Conservation (phyloP, 352 stramenopile genomes). For the Phytopythium cucurbitacearum region DNA sequence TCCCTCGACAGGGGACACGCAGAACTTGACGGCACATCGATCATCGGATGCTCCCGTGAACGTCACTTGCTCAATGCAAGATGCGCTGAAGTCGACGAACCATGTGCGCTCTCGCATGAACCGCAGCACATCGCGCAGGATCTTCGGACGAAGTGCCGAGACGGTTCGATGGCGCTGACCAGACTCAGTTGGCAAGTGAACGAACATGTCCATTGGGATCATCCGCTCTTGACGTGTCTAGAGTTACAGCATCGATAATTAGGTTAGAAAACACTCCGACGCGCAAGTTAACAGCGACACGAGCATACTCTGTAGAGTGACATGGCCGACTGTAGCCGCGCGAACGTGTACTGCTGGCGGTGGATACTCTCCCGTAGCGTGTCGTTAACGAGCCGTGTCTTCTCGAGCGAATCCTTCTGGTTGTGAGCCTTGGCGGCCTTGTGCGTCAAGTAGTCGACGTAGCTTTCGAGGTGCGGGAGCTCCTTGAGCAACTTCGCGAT, state of each 20-base stretch:
- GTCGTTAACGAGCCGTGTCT: conserved; percentile 27
- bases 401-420: conserved; percentile 23
- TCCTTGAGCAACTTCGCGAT: conserved; percentile 19
- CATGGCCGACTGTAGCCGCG: conserved; percentile 18
- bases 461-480: conserved; percentile 19
- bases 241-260: not conserved
- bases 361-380: conserved; percentile 16
- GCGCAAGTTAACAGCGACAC: not conserved
- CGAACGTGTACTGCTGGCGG: conserved; percentile 17
- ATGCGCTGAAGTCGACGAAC: conserved; percentile 17
- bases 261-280: not conserved
- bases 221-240: conserved; percentile 20
- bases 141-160: conserved; percentile 4
- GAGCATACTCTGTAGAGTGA: conserved; percentile 13
- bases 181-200: conserved; percentile 13
- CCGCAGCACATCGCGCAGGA: conserved; percentile 16
- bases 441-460: conserved; percentile 31
- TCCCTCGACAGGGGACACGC: conserved; percentile 19
- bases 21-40: conserved; percentile 21
- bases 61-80: conserved; percentile 8
- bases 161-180: conserved; percentile 11
- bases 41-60: conserved; percentile 4
- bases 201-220: conserved; percentile 21
- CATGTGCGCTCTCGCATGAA: conserved; percentile 22
- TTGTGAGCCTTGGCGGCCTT: conserved; percentile 25